Conservation (phyloP, 1,284 basidiomycete species). For the Melampsora americana region DNA sequence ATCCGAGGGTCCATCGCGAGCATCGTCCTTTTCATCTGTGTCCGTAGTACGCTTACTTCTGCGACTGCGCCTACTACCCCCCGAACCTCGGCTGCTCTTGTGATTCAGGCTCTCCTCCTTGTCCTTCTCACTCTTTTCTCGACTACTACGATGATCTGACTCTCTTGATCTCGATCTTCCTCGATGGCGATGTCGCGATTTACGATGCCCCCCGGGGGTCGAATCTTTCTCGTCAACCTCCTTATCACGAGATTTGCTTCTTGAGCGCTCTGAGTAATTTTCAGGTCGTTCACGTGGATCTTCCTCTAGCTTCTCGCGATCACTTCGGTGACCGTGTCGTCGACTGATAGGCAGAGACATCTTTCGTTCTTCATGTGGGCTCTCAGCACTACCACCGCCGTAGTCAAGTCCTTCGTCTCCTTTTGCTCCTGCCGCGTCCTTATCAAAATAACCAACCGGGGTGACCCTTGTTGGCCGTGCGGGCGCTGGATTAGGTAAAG, state of each 20-base stretch:
- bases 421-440: conserved; percentile 37
- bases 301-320: conserved; percentile 26
- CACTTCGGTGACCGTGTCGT: conserved; percentile 33
- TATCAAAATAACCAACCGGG: conserved; percentile 37
- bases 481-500: conserved; percentile 10
- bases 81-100: conserved; percentile 4
- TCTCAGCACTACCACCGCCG: conserved; percentile 32
- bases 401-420: conserved; percentile 43
- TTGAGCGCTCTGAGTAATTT: conserved; percentile 29
- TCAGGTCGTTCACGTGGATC: conserved; percentile 19
- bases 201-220: background rate
- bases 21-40: conserved; percentile 22
- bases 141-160: conserved; percentile 38
- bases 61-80: conserved; percentile 40
- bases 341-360: conserved; percentile 14
- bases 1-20: conserved; percentile 25
- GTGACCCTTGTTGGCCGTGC: conserved; percentile 13
- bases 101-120: conserved; percentile 23
- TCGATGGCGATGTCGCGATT: conserved; percentile 38
- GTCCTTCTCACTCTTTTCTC: conserved; percentile 39
- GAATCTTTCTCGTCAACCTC: conserved; percentile 40
- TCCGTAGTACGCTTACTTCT: conserved; percentile 18
- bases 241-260: conserved; percentile 41
- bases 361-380: conserved; percentile 40
- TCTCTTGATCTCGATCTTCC: conserved; percentile 38